phyloP scores from a whole-genome alignment of 176 grass and related monocot species.

The Paspalum notatum region DNA sequence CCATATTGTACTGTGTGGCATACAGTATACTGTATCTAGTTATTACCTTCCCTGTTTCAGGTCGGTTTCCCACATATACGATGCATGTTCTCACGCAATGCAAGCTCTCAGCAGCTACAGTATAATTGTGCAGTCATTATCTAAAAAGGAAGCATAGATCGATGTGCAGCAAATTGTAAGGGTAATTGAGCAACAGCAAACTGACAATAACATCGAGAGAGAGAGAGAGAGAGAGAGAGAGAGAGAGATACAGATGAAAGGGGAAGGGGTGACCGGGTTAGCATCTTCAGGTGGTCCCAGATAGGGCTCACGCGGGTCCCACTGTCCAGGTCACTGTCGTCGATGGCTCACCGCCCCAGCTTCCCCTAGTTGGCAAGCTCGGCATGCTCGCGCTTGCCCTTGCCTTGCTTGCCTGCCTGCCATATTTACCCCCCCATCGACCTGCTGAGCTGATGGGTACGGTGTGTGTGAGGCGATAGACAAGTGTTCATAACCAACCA shows the following conservation, averaged over 20 bases:
- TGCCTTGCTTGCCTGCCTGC: background rate
- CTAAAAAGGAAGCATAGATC: too few species aligned
- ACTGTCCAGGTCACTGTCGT: conserved; percentile 37
- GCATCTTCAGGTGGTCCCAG: conserved; percentile 37
- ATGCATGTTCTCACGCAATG: too few species aligned
- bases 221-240: background rate
- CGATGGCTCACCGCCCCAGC: conserved; percentile 8
- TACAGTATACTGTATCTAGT: too few species aligned
- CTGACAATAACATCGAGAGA: background rate
- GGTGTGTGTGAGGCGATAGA: background rate
- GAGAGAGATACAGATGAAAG: background rate
- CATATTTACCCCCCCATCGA: background rate
- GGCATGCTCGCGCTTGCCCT: background rate
- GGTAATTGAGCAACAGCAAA: background rate
- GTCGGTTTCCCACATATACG: too few species aligned
- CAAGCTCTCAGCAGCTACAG: too few species aligned
- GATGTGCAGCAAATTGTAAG: too few species aligned
- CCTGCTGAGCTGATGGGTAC: background rate
- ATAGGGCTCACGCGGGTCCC: background rate
- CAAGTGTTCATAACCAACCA: conserved; percentile 34
- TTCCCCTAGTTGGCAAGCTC: background rate
- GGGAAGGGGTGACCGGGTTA: background rate
- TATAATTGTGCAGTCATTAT: too few species aligned
- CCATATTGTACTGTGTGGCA: too few species aligned
- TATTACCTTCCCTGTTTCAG: too few species aligned